Base-by-base conservation (phyloP, 495 filamentous ascomycete genomes). In the Aspergillus heteromorphus region DNA sequence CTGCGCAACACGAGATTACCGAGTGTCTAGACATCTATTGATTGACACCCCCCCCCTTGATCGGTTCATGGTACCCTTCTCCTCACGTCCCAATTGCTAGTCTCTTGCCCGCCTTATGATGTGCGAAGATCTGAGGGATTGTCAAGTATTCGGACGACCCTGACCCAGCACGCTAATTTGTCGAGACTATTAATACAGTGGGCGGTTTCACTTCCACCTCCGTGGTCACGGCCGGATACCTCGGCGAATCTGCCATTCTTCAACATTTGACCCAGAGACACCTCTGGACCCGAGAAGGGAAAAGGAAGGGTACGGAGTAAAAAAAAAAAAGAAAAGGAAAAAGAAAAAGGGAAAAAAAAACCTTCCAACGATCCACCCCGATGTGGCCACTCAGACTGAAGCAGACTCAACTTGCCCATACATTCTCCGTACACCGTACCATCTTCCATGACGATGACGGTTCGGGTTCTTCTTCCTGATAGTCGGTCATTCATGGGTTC, bases 251-350 rank as follows among this genome's bases (percentile, higher is more conserved):
- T 25, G 40, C 29, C 41, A 45, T 20, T 31, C 40, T 34, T 45
- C 51, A 48, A 21, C 43, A 43, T 48, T 45, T 23, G 47, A 55
- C 25, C 38, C 23, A 20, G 47, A 47, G 17, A 5, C 36, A 40
- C 14, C 40, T 45, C 27, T n/a, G n/a, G 49, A 30, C 49, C 19
- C 20, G 13, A 36, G 21, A 54, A 19, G 13, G 21, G 21, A 54
- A 19, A 40, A 34, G 38, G 43, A 36, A 34, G 41, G 42, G 42
- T 34, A 45, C 8, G n/a, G 13, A 38, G 45, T 38, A 43, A 29
- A 50, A 19, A 38, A 45, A 47, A 47, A 34, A 45, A 57, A 20
- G 31, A 38, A 48, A 45, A 48, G 52, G 29, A 30, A n/a, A 42
- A 21, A 31, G 40, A 13, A 5, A 47, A n/a, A 27, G 13, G 13